phyloP scores from a whole-genome alignment of 2,329 filamentous ascomycete species.

The Lachnum nothofagi region DNA sequence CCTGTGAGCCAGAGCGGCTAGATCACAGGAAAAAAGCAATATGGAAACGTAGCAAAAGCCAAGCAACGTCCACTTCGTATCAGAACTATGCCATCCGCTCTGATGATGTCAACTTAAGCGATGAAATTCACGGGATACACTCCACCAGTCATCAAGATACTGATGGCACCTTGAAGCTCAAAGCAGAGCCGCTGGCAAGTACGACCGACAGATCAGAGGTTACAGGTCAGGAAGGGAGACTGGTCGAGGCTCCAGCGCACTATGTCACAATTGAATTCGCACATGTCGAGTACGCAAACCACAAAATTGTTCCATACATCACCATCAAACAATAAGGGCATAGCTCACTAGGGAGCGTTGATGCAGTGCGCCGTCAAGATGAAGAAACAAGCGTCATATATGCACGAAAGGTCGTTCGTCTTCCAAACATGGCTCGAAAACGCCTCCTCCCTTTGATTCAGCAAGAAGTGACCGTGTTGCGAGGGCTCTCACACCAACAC shows the following conservation, averaged over 20 bases:
- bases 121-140: too few species aligned
- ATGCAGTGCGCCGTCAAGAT: constrained; percentile 9
- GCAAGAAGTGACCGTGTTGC: constrained; percentile 14
- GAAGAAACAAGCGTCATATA: background rate
- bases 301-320: constrained; percentile 7
- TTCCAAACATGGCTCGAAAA: constrained; percentile 14
- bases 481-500: constrained; percentile 12
- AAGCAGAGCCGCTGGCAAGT: too few species aligned
- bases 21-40: background rate
- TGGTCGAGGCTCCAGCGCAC: background rate
- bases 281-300: constrained; percentile 11
- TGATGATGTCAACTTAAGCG: too few species aligned
- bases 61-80: background rate
- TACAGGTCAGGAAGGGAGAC: background rate
- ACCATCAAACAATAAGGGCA: constrained; percentile 16
- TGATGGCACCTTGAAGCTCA: too few species aligned
- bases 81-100: background rate
- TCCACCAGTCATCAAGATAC: too few species aligned
- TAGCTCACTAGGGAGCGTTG: constrained; percentile 17
- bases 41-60: background rate
- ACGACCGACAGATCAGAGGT: too few species aligned
- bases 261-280: constrained; percentile 1
- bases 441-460: constrained; percentile 15
- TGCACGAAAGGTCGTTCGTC: constrained; percentile 16
- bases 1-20: constrained; percentile 5